phyloP scores from a whole-genome alignment of 139 green algal species.

The Chlorella sp. region DNA sequence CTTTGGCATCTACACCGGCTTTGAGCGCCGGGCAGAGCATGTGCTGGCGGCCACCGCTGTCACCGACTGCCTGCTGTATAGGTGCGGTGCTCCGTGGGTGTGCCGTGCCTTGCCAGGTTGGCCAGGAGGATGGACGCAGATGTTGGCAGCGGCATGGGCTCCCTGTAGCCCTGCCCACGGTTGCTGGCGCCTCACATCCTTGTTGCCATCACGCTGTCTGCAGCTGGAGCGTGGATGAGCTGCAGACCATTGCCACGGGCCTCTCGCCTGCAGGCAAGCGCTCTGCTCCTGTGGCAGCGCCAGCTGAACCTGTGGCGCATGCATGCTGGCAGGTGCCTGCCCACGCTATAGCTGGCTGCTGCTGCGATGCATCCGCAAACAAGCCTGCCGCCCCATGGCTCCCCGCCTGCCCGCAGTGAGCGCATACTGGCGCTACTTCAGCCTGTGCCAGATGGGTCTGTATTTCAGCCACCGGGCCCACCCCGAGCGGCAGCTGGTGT shows the following conservation, averaged over 20 bases:
- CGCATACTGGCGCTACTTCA: constrained; percentile 41
- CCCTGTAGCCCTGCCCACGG: too few species aligned
- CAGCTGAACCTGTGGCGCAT: too few species aligned
- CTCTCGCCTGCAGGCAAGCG: constrained; percentile 16
- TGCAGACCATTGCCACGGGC: constrained; percentile 29
- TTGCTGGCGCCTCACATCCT: too few species aligned
- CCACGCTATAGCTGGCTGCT: too few species aligned
- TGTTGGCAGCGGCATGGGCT: too few species aligned
- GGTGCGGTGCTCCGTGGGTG: too few species aligned
- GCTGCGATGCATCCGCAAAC: background rate
- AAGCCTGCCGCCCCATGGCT: background rate
- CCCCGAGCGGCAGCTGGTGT: background rate
- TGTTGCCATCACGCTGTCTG: too few species aligned
- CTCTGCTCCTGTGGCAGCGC: too few species aligned
- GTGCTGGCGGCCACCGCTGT: background rate
- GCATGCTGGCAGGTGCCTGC: too few species aligned
- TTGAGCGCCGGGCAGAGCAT: constrained; percentile 22
- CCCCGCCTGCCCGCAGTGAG: background rate
- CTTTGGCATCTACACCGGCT: constrained; percentile 38
- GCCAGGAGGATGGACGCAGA: too few species aligned
- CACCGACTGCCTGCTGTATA: constrained; percentile 45
- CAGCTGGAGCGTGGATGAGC: constrained; percentile 29
- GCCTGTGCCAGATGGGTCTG: constrained; percentile 11
- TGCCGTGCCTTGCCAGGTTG: too few species aligned
- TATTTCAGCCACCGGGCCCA: background rate